Conservation (phyloP, 2,329 filamentous ascomycete genomes). For the Madurella fahalii region DNA sequence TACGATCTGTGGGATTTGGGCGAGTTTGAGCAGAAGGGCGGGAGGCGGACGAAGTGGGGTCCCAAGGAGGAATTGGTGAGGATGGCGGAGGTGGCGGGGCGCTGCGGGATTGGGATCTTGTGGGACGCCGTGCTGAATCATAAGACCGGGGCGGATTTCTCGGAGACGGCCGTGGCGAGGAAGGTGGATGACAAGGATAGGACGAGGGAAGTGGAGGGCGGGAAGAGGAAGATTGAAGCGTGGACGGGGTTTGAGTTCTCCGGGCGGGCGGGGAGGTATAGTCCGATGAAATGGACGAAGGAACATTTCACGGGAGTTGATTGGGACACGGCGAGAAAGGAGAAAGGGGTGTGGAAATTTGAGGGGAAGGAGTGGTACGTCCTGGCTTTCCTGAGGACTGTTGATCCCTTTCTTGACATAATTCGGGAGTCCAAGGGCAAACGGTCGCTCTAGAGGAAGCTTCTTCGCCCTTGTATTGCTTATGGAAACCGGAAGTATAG, state of each 20-base stretch:
- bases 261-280: conserved; percentile 57
- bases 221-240: conserved; percentile 60
- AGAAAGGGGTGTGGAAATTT: conserved; percentile 63
- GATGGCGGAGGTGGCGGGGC: conserved; percentile 47
- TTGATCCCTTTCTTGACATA: too few species aligned
- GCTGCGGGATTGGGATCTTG: conserved; percentile 53
- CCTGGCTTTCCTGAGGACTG: too few species aligned
- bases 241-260: conserved; percentile 66
- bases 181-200: conserved; percentile 41
- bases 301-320: conserved; percentile 66
- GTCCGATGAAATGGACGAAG: conserved; percentile 59
- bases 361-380: conserved; percentile 52
- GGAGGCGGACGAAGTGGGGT: conserved; percentile 64
- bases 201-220: conserved; percentile 48
- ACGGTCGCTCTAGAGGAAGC: too few species aligned
- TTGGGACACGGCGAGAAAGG: conserved; percentile 52
- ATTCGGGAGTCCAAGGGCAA: too few species aligned
- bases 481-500: neutral
- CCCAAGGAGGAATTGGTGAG: conserved; percentile 55
- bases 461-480: too few species aligned
- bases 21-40: conserved; percentile 68
- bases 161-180: conserved; percentile 11
- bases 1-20: conserved; percentile 69
- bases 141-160: conserved; percentile 62
- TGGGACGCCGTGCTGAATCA: conserved; percentile 73